Evolutionary conservation across 2,329 filamentous ascomycete genomes (phyloP), one percentile per base, ranked within the genome.

Genomic region (Claviceps monticola): DNA sequence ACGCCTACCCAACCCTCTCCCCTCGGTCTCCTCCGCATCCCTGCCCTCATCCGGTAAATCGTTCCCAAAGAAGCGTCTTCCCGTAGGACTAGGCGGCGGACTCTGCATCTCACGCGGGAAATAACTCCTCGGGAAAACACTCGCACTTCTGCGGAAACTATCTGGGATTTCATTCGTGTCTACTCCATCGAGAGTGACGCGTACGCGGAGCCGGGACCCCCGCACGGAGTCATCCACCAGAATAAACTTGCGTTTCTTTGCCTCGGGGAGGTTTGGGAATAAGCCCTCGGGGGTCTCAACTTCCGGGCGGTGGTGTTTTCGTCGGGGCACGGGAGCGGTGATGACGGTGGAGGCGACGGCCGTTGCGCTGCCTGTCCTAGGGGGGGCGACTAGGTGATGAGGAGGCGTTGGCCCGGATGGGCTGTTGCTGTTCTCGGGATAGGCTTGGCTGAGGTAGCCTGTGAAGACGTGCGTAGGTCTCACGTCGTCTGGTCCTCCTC

Each of bases 161-260:
- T 97, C 91, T 1, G 91, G 91, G 63, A 97, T 95, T 68, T 97
- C 91, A 62, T 90, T 85, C 72, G 93, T 94, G 65, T 96, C 86
- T 59, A 96, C 89, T 45, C 84, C 83, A 63, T 96, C 88, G n/a
- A 98, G 80, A 56, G 86, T 93, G 49, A 96, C 90, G 55, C 90
- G 85, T 46, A 97, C 90, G 16, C 91, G 83, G 1, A 96, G 83
- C 43, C 89, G 80, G 49, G 81, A 84, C 50, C 84, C 85, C 38
- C 88, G 84, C 56, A 89, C 85, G 50, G 81, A 83, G 66, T 97
- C 91, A 58, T 96, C 90, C 29, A 97, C 89, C 9, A 97, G 79
- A 59, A 97, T 95, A 68, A 97, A 97, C 68, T 96, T 97, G 64
- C 91, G 85, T 62, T 88, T 88, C 71, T 95, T 95, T 50, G 84